phyloP scores from a whole-genome alignment of 495 filamentous ascomycete species.

The Haplographium delicatum region DNA sequence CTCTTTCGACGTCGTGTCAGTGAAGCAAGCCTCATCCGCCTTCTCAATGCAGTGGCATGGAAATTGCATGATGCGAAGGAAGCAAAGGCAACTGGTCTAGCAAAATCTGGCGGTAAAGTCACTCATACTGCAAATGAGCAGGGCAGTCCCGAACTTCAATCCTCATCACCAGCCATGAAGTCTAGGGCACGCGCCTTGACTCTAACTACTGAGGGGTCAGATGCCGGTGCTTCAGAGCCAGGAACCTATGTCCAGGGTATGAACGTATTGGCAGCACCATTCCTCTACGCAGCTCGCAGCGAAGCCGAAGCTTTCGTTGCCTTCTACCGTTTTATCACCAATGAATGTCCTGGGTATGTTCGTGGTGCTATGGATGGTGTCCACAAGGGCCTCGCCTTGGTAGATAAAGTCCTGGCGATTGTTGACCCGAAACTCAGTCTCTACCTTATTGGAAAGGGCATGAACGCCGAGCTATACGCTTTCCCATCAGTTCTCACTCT shows the following conservation, averaged over 20 bases:
- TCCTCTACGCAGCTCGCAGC: slow-evolving; percentile 89
- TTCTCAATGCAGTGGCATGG: slow-evolving; percentile 97
- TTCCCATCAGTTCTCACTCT: slow-evolving; percentile 94
- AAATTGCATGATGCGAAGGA: slow-evolving; percentile 72
- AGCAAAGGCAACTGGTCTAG: slow-evolving; percentile 34
- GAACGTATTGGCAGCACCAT: slow-evolving; percentile 98
- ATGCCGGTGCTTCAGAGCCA: slow-evolving; percentile 48
- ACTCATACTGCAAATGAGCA: slow-evolving; percentile 21
- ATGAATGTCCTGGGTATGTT: slow-evolving; percentile 90
- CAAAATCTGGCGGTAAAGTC: slow-evolving; percentile 19
- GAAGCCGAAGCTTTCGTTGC: slow-evolving; percentile 92
- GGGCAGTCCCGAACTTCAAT: slow-evolving; percentile 31
- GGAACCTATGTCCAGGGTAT: slow-evolving; percentile 97
- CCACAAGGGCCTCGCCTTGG: slow-evolving; percentile 82
- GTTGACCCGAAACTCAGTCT: slow-evolving; percentile 83
- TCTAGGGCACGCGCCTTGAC: slow-evolving; percentile 45
- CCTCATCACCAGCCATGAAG: slow-evolving; percentile 44
- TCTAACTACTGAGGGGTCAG: slow-evolving; percentile 54
- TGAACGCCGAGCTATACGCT: slow-evolving; percentile 94
- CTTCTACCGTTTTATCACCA: slow-evolving; percentile 83
- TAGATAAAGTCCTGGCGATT: slow-evolving; percentile 84
- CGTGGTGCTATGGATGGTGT: slow-evolving; percentile 96
- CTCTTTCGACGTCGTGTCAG: slow-evolving; percentile 92
- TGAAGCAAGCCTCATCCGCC: slow-evolving; percentile 88
- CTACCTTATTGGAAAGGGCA: slow-evolving; percentile 75